Base-by-base conservation (phyloP, 352 stramenopile genomes). In the Pythium monospermum region DNA sequence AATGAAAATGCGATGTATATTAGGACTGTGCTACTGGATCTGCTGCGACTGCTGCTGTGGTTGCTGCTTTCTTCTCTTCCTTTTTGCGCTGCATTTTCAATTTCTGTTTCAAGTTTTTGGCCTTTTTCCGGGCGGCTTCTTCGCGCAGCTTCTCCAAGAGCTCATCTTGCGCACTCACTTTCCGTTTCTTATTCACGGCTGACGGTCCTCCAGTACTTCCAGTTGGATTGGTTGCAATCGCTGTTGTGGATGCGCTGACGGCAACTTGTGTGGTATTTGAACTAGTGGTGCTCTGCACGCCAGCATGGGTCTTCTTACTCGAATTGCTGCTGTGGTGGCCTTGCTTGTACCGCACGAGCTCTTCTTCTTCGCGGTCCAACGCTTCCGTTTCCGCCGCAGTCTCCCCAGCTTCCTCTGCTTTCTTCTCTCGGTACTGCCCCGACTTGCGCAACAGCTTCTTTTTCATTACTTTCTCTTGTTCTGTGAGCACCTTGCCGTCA, bases 31-130 rank as follows among this genome's bases (percentile, higher is more conserved):
- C n/a, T n/a, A n/a, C n/a, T n/a, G n/a, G n/a, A n/a, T n/a, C n/a
- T n/a, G n/a, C n/a, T n/a, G n/a, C n/a, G n/a, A n/a, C 35, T 45
- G 28, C 37, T 60, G 51, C 32, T 68, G 44, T 42, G 61, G 30
- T 35, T 13, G 30, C 30, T n/a, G n/a, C 52, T n/a, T 59, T 59
- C 52, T 73, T 65, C 37, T 85, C 54, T 43, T 84, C 68, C 55
- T 87, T 91, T 63, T 91, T 91, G 42, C 75, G 73, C 63, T 89
- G 76, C 44, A 78, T 47, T n/a, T 78, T 75, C 53, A 73, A 56
- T 49, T 89, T 91, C n/a, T 64, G 53, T 50, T 91, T 91, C 25
- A 76, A 61, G 46, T 91, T 91, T 59, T 89, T 88, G 23, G 68
- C 72, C 37, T 83, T 87, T 52, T 83, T 84, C 40, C 69, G 67